Evolutionary conservation across 306 rosid species (phyloP), one percentile per base, ranked within the genome.

Genomic region (Dalbergia oliveri): DNA sequence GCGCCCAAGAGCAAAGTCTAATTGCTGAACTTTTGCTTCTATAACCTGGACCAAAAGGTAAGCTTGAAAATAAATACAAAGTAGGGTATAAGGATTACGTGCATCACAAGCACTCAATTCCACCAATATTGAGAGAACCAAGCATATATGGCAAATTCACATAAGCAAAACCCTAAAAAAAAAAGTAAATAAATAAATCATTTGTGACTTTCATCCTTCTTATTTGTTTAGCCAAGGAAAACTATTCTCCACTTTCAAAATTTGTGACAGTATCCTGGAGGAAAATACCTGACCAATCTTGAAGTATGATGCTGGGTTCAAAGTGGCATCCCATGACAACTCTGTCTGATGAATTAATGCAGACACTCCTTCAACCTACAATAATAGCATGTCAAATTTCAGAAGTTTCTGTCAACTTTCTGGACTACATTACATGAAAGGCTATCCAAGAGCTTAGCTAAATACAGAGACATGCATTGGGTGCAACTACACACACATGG

Each of bases 261-360:
- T 49, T 47, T 69, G 47, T 62, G 78, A 69, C 45, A 59, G 12
- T 41, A 21, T 60, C 79, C 26, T 37, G 21, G 54, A 66, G 78
- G 16, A 69, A 84, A 80, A 77, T 90, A 95, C 99, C 99, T 95
- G 99, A 74, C 95, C 98, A 73, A 95, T 87, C 93, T 90, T 93
- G 69, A 84, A 95, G 87, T 84, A 90, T n/a, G 88, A 80, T 54
- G 88, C 44, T 51, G 97, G 96, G 86, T 90, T 88, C 83, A 91
- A 75, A 58, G 93, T 89, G 82, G 88, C 90, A 85, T 95, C 99
- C 99, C 99, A 95, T 2, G 99, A 91, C 81, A 95, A 82, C 89
- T 95, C 94, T 64, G 98, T 81, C 90, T 91, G 99, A 84, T 90
- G 98, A 87, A 95, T 88, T 73, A 95, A 84, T 15, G 99, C 97